Evolutionary conservation across 2,329 filamentous ascomycete genomes (phyloP), one percentile per base, ranked within the genome.

Genomic region (Colletotrichum higginsianum): DNA sequence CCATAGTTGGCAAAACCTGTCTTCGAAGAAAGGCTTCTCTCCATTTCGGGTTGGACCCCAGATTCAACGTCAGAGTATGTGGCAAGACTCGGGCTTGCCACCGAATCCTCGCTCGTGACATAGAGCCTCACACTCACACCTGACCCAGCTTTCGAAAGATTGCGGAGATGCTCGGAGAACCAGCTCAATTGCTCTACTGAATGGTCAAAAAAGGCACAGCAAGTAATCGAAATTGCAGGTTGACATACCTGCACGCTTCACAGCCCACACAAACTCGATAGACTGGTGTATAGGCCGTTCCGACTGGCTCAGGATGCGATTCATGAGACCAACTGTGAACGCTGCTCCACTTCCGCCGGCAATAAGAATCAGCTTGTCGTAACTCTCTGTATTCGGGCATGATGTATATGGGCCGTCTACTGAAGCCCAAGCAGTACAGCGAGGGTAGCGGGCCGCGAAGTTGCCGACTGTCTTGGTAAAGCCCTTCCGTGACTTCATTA

Each of bases 381-480:
- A 77, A 5, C 49, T 53, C 0, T 50, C 15, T 0, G 86, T 84
- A 62, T 88, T 82, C 0, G 86, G 86, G 13, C 86, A 79, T 0
- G 84, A 84, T 13, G 87, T 87, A 64, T 89, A 89, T 0, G 87
- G 86, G 0, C 87, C 86, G 64, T 89, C 86, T 2, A 87, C 79
- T 0, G 86, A 88, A 0, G 84, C 86, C 66, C 78, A 81, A 1
- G 88, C 76, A 15, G 76, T 73, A 9, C 74, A 78, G 0, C 84
- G 84, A 0, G 85, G 84, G 55, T 86, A 80, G 8, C 52, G 7
- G 16, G 16, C 18, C 0, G 87, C 86, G 67, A 85, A 83, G 3
- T 79, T 78, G 73, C 86, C 82, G 7, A 88, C 80, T 63, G 85
- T 84, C 7, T 82, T 80, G 0, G 87, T 89, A 74, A 89, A 89